Evolutionary conservation across 2,329 filamentous ascomycete genomes (phyloP).

Genomic region (Pyrenophora teres): DNA sequence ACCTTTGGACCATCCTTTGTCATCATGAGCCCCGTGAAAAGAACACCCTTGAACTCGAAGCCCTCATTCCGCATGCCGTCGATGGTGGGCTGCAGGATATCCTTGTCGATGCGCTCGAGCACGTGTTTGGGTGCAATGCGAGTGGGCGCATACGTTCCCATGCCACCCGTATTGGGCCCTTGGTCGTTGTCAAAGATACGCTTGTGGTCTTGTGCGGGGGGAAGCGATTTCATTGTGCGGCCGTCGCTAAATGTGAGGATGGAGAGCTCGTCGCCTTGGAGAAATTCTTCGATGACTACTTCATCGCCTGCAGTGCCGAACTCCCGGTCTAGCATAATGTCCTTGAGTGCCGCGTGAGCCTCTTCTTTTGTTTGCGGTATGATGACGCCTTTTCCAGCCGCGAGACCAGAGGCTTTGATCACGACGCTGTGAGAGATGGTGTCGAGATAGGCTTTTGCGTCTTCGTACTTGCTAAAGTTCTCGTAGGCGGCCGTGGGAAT

Average conservation of each 20-base stretch:
- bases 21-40: conserved; percentile 95
- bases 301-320: conserved; percentile 87
- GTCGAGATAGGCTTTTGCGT: conserved; percentile 72
- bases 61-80: conserved; percentile 82
- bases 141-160: conserved; percentile 93
- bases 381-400: conserved; percentile 94
- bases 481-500: conserved; percentile 91
- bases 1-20: conserved; percentile 79
- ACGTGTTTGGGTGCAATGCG: conserved; percentile 60
- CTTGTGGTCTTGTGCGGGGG: conserved; percentile 96
- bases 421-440: conserved; percentile 57
- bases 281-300: conserved; percentile 93
- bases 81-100: conserved; percentile 87
- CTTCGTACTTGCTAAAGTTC: conserved; percentile 80
- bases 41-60: conserved; percentile 62
- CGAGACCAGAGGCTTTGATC: conserved; percentile 91
- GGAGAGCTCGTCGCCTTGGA: conserved; percentile 89
- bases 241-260: conserved; percentile 93
- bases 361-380: conserved; percentile 82
- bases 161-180: conserved; percentile 93
- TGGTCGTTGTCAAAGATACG: conserved; percentile 86
- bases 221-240: conserved; percentile 78
- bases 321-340: conserved; percentile 87
- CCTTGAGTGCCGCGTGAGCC: conserved; percentile 77
- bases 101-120: conserved; percentile 76